Percentiles rank a stretch among this genome's conserved stretches.
These are phyloP conservation scores for Strombidium stylifer DNA, from an alignment of 73 alveolate genomes.

Conservation along the genomic window DNA sequence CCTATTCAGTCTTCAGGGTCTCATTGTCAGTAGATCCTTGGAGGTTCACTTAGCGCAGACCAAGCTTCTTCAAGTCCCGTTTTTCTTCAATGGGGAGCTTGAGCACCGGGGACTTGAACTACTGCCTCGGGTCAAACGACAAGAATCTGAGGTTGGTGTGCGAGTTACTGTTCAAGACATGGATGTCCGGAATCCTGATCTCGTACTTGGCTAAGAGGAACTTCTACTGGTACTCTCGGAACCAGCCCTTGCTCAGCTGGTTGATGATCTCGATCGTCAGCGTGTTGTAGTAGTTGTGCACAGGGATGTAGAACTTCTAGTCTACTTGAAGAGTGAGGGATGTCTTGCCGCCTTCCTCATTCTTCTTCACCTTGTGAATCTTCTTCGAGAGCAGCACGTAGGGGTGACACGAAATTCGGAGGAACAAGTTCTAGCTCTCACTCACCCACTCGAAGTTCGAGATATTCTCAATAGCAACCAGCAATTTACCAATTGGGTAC, in stretches of 20 bases:
- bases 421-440: constrained; percentile 26
- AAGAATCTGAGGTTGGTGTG: no score
- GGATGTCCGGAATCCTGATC: constrained; percentile 32
- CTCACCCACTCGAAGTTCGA: constrained; percentile 13
- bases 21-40: constrained; percentile 14
- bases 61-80: constrained; percentile 17
- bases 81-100: constrained; percentile 21
- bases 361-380: no score
- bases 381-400: constrained; percentile 15
- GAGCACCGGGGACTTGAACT: no score
- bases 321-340: constrained; percentile 9
- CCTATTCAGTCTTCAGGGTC: no score
- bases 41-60: neutral
- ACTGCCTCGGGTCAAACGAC: no score
- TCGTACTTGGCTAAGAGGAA: constrained; percentile 11
- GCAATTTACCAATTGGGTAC: constrained; percentile 47
- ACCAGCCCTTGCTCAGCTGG: constrained; percentile 54
- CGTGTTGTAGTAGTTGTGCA: constrained; percentile 51
- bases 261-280: constrained; percentile 35
- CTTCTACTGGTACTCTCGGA: constrained; percentile 45
- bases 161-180: no score
- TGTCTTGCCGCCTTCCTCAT: no score
- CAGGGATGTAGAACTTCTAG: constrained; percentile 48
- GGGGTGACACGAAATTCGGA: constrained; percentile 28
- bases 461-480: constrained; percentile 6